Evolutionary conservation across 139 green algal species (phyloP), one percentile per base, ranked within the genome.

Genomic region (Chlamydomonas schloesseri): DNA sequence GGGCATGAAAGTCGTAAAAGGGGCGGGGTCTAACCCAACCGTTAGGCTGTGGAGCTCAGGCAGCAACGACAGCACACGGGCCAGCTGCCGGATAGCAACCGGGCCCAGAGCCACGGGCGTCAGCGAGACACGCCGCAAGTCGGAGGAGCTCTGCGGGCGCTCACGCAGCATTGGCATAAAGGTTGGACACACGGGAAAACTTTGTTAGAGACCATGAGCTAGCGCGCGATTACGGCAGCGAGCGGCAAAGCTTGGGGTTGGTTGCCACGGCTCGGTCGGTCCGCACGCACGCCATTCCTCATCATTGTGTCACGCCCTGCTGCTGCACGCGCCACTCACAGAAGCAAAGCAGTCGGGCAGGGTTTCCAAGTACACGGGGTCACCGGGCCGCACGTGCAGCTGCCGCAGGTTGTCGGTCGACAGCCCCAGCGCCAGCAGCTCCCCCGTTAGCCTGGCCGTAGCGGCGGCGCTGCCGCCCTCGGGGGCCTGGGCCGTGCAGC

Each of bases 21-120:
- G 42, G 6, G 42, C 42, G 42, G 42, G 42, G 42, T 50, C 42
- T 8, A 50, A 8, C 5, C 42, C 42, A 5, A 50, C 42, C 8
- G 42, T 50, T 5, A 50, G 42, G 42, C 42, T 50, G 42, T 50
- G 42, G 6, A 50, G 42, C 42, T 50, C 42, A 5, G 42, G 42
- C 42, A 50, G 42, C 42, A 50, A 5, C 4, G 64, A 67, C 29
- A 84, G 37, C 18, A 47, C 46, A 17, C 60, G 34, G 23, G 64
- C 78, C 78, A 84, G 64, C 78, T 84, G 78, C 33, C 78, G 78
- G 23, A 74, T 31, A n/a, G 78, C 78, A 0, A 64, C 31, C 29
- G 78, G 78, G 64, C 78, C n/a, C 26, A 84, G 78, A 21, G 64
- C 78, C 62, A 84, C 78, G 18, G 78, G 78, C 17, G 64, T 46